Evolutionary conservation across 2,329 filamentous ascomycete species (phyloP).

Genomic region (Camillea tinctor): DNA sequence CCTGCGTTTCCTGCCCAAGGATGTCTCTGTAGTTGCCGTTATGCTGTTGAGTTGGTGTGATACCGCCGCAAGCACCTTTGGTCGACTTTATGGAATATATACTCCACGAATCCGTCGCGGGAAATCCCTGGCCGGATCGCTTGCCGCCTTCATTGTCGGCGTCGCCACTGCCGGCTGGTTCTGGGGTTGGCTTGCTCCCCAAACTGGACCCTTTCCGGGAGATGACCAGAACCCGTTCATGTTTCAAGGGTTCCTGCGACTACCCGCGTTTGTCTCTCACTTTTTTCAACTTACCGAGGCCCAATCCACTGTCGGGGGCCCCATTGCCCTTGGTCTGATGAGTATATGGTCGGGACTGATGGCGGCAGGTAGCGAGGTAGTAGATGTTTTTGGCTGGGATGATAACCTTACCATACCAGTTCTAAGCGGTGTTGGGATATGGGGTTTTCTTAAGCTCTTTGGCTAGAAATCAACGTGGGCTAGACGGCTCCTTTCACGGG

Average conservation of each 20-base stretch:
- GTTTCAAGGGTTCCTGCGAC: slow-evolving; percentile 73
- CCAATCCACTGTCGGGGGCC: slow-evolving; percentile 65
- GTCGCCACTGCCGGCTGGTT: slow-evolving; percentile 81
- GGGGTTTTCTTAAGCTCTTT: slow-evolving; percentile 88
- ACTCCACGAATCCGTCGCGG: slow-evolving; percentile 81
- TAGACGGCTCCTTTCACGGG: slow-evolving; percentile 14
- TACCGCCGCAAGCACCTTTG: slow-evolving; percentile 93
- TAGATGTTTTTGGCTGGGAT: slow-evolving; percentile 92
- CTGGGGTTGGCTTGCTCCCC: slow-evolving; percentile 82
- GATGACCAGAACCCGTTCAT: slow-evolving; percentile 73
- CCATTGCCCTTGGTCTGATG: slow-evolving; percentile 73
- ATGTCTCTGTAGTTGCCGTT: slow-evolving; percentile 85
- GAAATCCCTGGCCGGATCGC: slow-evolving; percentile 87
- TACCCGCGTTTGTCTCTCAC: slow-evolving; percentile 61
- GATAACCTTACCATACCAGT: slow-evolving; percentile 97
- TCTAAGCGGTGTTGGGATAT: slow-evolving; percentile 83
- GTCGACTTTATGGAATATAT: slow-evolving; percentile 83
- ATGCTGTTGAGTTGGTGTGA: slow-evolving; percentile 96
- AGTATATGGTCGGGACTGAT: slow-evolving; percentile 85
- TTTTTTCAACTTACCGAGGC: slow-evolving; percentile 59
- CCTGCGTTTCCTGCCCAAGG: slow-evolving; percentile 86
- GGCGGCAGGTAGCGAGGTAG: slow-evolving; percentile 83
- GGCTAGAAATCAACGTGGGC: slow-evolving; percentile 43
- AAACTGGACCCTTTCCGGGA: slow-evolving; percentile 63
- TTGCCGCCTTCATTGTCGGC: slow-evolving; percentile 80